phyloP scores from a whole-genome alignment of 495 filamentous ascomycete species.

The Staphylotrichum longicolle region DNA sequence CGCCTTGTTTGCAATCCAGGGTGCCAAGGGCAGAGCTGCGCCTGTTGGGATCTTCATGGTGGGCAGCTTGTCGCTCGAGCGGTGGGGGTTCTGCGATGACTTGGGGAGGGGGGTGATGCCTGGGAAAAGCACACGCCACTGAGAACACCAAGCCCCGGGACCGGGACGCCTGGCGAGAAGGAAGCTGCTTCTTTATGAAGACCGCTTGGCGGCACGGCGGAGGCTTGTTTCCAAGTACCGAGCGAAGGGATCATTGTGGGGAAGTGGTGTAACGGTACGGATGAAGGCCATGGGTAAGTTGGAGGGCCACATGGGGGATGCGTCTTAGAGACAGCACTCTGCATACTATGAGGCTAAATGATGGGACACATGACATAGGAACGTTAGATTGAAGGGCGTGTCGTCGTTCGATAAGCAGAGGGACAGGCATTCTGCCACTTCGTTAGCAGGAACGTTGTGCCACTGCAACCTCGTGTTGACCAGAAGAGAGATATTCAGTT shows the following conservation, averaged over 20 bases:
- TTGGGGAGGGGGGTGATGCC: background rate
- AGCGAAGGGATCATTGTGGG: constrained; percentile 19
- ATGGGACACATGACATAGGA: background rate
- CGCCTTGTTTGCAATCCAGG: constrained; percentile 24
- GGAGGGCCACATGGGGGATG: constrained; percentile 1
- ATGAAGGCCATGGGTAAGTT: constrained; percentile 21
- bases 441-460: no score
- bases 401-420: constrained; percentile 3
- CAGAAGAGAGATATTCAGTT: no score
- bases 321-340: background rate
- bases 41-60: constrained; percentile 26
- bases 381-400: no score
- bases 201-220: background rate
- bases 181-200: background rate
- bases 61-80: background rate
- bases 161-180: no score
- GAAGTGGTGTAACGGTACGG: constrained; percentile 19
- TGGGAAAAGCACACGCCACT: background rate
- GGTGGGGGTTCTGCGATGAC: background rate
- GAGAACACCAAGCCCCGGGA: background rate
- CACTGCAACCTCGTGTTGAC: no score
- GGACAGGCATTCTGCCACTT: no score
- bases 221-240: constrained; percentile 18
- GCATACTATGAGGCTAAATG: constrained; percentile 1
- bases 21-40: constrained; percentile 21